A percentile compares a stretch with the other conserved stretches of the same genome.
These are phyloP conservation scores for Tetraselmis striata DNA, from an alignment of 139 green algal species.

Conservation along the genomic window DNA sequence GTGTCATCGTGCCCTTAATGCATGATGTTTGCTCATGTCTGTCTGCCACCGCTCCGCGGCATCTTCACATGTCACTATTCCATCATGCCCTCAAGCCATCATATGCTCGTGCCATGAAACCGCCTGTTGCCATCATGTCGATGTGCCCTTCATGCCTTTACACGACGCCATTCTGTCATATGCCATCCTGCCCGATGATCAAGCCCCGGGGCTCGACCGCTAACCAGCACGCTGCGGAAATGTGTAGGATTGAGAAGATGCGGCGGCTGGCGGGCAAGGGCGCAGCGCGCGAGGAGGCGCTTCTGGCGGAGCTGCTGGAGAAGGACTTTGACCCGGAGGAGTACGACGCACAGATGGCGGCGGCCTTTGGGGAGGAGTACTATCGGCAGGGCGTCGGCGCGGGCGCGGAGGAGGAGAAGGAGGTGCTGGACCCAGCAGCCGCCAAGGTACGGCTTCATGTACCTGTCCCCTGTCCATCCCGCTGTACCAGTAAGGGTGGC, in stretches of 20 bases:
- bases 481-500: no score
- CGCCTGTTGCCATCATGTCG: no score
- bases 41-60: neutral
- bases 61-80: neutral
- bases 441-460: neutral
- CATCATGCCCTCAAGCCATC: no score
- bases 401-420: slow-evolving; percentile 16
- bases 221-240: no score
- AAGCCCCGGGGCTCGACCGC: no score
- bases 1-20: no score
- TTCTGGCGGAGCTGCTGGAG: slow-evolving; percentile 62
- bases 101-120: no score
- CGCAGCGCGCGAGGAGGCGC: slow-evolving; percentile 12
- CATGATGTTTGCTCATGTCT: neutral
- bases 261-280: slow-evolving; percentile 43
- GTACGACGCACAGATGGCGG: slow-evolving; percentile 83
- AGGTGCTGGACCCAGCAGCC: neutral
- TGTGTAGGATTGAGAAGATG: slow-evolving; percentile 53
- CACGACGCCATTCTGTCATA: no score
- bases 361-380: slow-evolving; percentile 83
- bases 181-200: no score
- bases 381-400: slow-evolving; percentile 52
- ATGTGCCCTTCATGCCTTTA: no score
- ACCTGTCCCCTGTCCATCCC: no score
- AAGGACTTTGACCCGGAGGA: slow-evolving; percentile 89